phyloP scores from a whole-genome alignment of 2,329 filamentous ascomycete species.

The Talaromyces verruculosus region DNA sequence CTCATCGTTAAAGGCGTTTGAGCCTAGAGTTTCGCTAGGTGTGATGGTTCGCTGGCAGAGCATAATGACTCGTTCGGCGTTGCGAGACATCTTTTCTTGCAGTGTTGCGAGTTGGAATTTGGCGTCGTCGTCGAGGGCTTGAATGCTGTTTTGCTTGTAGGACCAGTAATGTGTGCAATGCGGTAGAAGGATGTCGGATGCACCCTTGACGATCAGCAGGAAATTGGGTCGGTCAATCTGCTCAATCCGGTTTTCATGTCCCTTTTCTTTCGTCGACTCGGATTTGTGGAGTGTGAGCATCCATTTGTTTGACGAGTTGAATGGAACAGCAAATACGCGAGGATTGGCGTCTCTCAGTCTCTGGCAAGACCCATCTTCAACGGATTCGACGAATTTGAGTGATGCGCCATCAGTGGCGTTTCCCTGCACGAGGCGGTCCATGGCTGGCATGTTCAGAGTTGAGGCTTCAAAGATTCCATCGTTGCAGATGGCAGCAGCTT shows the following conservation, averaged over 20 bases:
- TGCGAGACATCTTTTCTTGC: conserved; percentile 67
- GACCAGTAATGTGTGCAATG: conserved; percentile 62
- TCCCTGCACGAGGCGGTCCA: conserved; percentile 66
- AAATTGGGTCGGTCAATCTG: conserved; percentile 19
- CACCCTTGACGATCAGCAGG: conserved; percentile 66
- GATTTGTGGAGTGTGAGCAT: conserved; percentile 62
- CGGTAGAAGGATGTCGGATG: conserved; percentile 69
- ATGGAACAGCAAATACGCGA: conserved; percentile 67
- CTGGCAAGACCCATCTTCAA: background rate
- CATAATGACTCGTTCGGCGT: conserved; percentile 69
- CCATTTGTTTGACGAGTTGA: conserved; percentile 83
- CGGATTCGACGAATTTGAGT: conserved; percentile 66
- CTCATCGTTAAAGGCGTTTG: conserved; percentile 55
- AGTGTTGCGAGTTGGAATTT: conserved; percentile 55
- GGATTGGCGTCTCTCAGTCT: conserved; percentile 57
- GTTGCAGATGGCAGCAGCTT: conserved; percentile 69
- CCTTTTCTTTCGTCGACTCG: conserved; percentile 31
- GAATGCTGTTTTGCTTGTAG: conserved; percentile 55
- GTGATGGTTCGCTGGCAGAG: conserved; percentile 62
- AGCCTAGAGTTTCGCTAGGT: conserved; percentile 42
- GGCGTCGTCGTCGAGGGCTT: conserved; percentile 52
- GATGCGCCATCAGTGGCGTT: conserved; percentile 77
- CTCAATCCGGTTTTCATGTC: conserved; percentile 5
- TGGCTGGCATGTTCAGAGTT: conserved; percentile 59
- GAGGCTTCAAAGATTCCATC: conserved; percentile 71